Evolutionary conservation across 2,329 filamentous ascomycete species (phyloP), one percentile per base, ranked within the genome.

Genomic region (Aspergillus thermomutatus): DNA sequence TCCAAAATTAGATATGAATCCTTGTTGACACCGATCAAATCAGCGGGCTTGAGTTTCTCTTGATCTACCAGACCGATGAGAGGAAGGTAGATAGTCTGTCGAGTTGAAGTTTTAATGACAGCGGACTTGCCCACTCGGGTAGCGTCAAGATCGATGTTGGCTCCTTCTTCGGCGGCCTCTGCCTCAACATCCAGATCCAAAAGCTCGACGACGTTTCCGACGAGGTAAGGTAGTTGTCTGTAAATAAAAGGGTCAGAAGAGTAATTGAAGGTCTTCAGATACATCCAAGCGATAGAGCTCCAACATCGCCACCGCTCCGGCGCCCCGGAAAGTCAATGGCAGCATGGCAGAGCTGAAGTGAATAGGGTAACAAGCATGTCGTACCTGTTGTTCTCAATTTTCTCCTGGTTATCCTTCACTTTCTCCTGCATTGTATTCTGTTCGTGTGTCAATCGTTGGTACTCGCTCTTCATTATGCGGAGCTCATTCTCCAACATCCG

Each of bases 381-480:
- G 52, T 80, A 96, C 92, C 92, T 86, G 82, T 99, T 99, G 79
- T 99, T 97, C 66, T 95, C 92, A 70, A 99, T 99, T 85, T 99
- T 99, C 67, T 99, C 95, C 70, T 91, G 80, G 72, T 99, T 99
- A 74, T 99, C 94, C 83, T 97, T 97, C 77, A 99, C 97, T 82
- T 97, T 97, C 77, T 97, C 93, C 57, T 87, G 87, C 94, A 99
- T 99, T 50, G 91, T 88, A 50, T 89, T 87, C 80, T 96, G 96
- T 79, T 99, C 94, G 70, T 99, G 94, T 69, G 89, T 89, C 79
- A 99, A 82, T 67, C 94, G 88, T 73, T 96, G 92, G 69, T 87
- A 92, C 77, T 99, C 94, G 82, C 92, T 96, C 83, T 90, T 93
- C 92, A 99, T 97, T 78, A 99, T 97, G 69, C 94, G 86, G 70